Evolutionary conservation across 2,329 filamentous ascomycete genomes (phyloP).

Genomic region (Cryphonectria parasitica): DNA sequence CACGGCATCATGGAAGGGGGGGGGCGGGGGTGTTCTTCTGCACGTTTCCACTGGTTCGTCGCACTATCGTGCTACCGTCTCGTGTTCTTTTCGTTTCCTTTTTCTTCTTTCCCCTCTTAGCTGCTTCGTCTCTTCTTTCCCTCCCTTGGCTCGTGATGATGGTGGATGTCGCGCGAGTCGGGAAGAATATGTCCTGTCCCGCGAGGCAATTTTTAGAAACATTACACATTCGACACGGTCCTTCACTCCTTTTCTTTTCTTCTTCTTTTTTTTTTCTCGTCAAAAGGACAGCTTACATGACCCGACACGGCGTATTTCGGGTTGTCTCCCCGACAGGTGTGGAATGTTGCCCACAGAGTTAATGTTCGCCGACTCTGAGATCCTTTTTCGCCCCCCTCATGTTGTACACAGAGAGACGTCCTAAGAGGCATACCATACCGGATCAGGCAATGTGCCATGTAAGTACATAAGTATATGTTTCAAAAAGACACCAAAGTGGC

Average conservation of each 20-base stretch:
- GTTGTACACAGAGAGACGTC: background rate
- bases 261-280: background rate
- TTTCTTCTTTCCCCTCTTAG: background rate
- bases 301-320: background rate
- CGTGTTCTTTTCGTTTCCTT: background rate
- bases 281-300: background rate
- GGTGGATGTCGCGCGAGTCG: background rate
- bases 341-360: background rate
- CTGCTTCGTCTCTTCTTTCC: background rate
- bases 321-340: background rate
- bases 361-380: background rate
- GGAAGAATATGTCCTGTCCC: conserved; percentile 7
- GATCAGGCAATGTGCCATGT: background rate
- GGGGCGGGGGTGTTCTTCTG: conserved; percentile 4
- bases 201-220: background rate
- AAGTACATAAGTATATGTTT: background rate
- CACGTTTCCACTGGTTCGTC: conserved; percentile 17
- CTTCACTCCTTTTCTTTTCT: background rate
- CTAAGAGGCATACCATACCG: background rate
- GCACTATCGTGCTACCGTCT: conserved; percentile 21
- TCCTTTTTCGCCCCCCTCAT: background rate
- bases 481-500: background rate
- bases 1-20: conserved; percentile 1
- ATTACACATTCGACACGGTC: too few species aligned
- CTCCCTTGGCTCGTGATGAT: background rate